Evolutionary conservation across 305 asterid genomes (phyloP).

Genomic region (Fraxinus sp.): DNA sequence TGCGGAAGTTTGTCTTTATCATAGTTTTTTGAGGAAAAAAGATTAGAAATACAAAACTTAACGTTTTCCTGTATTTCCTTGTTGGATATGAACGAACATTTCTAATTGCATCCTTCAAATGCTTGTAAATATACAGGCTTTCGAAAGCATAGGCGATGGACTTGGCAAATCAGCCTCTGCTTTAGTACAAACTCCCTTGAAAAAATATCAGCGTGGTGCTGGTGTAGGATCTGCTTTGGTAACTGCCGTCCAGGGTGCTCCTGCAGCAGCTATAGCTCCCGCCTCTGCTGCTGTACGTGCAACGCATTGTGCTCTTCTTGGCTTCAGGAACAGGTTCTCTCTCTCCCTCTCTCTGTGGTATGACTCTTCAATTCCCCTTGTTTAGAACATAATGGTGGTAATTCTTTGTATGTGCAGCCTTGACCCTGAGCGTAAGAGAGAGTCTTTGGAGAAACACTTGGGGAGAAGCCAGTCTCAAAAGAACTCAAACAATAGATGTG

Average conservation of each 20-base stretch:
- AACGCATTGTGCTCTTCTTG: conserved; percentile 82
- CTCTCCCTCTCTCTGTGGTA: conserved; percentile 6
- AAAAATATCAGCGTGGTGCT: conserved; percentile 77
- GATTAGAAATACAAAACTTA: not conserved
- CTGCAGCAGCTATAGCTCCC: conserved; percentile 96
- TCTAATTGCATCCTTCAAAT: conserved; percentile 10
- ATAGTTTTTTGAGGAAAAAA: not conserved
- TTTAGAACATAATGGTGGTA: conserved; percentile 5
- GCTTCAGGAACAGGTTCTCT: conserved; percentile 81
- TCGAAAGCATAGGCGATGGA: conserved; percentile 85
- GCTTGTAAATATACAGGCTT: conserved; percentile 60
- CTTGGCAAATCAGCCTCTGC: conserved; percentile 87
- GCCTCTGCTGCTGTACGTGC: conserved; percentile 94
- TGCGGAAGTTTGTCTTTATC: not conserved
- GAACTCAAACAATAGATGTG: conserved; percentile 20
- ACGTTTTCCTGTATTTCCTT: conserved; percentile 4
- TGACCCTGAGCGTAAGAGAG: conserved; percentile 91
- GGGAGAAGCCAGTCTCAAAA: conserved; percentile 55
- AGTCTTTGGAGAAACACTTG: conserved; percentile 56
- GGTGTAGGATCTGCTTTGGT: conserved; percentile 83
- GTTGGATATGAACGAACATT: not conserved
- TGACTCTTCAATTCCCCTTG: not conserved
- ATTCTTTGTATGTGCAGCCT: conserved; percentile 58
- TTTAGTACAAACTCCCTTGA: conserved; percentile 71
- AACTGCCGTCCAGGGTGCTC: conserved; percentile 83